Evolutionary conservation across 202 grass and related monocot genomes (phyloP), one percentile per base, ranked within the genome.

Genomic region (Schoenoplectus tabernaemontani): DNA sequence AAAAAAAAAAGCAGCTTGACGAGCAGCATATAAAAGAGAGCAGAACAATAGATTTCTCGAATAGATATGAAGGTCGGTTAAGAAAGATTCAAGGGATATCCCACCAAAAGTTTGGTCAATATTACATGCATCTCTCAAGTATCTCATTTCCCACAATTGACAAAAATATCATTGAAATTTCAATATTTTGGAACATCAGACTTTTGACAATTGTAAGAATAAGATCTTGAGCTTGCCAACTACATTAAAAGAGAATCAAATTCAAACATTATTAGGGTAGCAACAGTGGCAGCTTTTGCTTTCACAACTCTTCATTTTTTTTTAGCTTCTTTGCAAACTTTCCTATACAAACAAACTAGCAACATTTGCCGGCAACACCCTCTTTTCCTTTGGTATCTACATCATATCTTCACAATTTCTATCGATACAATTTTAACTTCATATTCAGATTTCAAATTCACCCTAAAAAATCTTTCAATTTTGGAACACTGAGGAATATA

Each of bases 351-450:
- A 80, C 78, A 64, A 80, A 59, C 59, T 64, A 79, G 59, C 58
- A 64, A 80, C 78, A 80, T 47, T 44, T 80, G 41, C 59, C 65
- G 78, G 78, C 78, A 65, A 80, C 24, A 80, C 78, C 58, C 78
- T 80, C 78, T 51, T 80, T 80, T 80, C 60, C 59, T 80, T 80
- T 66, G 41, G 61, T 79, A 79, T 79, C 28, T 79, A 79, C 58
- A 80, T 36, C 41, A 47, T 80, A 42, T 80, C 58, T 80, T 80
- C 58, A 4, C 78, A 80, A 79, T 79, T 51, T 16, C 42, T 64
- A 80, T 64, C 43, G 16, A 20, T n/a, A 24, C 47, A 34, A 15
- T 53, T 56, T 33, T n/a, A 73, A 47, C 44, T 58, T 20, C 20
- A 37, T 44, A 41, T 7, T 80, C 78, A 80, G 51, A 43, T 65